Percentiles rank a stretch among this genome's conserved stretches.
Conservation (phyloP, 192 early-diverging fungal species). For the Coemansia sp. region DNA sequence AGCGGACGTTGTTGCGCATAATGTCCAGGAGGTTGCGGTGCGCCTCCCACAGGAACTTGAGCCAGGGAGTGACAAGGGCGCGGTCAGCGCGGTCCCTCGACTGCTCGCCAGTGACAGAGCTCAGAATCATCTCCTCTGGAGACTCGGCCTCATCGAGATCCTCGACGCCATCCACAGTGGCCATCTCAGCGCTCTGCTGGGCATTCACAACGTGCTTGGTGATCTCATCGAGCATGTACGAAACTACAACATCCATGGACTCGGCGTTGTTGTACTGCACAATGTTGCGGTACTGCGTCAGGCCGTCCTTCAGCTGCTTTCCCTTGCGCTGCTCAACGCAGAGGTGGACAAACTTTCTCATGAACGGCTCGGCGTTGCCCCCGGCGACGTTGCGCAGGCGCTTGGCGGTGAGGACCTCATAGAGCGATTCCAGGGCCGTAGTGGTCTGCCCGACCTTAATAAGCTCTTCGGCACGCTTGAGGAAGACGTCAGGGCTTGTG, state of each 20-base stretch:
- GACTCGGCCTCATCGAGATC: slow-evolving; percentile 97
- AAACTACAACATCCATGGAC: slow-evolving; percentile 87
- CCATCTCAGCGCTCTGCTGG: slow-evolving; percentile 87
- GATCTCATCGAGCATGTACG: slow-evolving; percentile 78
- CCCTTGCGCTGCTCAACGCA: slow-evolving; percentile 84
- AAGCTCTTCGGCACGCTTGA: slow-evolving; percentile 77
- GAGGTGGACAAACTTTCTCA: slow-evolving; percentile 90
- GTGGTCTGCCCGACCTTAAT: slow-evolving; percentile 81
- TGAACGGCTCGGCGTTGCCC: slow-evolving; percentile 83
- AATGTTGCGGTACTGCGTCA: slow-evolving; percentile 98
- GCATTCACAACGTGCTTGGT: slow-evolving; percentile 88
- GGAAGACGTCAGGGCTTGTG: slow-evolving; percentile 74
- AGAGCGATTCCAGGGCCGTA: slow-evolving; percentile 81
- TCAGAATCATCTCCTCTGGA: slow-evolving; percentile 94
- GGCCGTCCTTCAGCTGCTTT: slow-evolving; percentile 90
- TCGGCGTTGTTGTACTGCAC: slow-evolving; percentile 91
- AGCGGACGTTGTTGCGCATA: slow-evolving; percentile 91
- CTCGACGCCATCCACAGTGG: slow-evolving; percentile 79
- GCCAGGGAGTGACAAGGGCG: slow-evolving; percentile 97
- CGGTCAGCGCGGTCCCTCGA: slow-evolving; percentile 96
- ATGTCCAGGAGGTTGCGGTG: slow-evolving; percentile 97
- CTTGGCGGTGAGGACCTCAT: slow-evolving; percentile 90
- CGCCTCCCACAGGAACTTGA: slow-evolving; percentile 99
- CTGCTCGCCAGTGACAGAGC: slow-evolving; percentile 91
- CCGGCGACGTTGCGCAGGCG: slow-evolving; percentile 81